Base-by-base conservation (phyloP, 2,329 filamentous ascomycete species). In the Hypoxylon sp. region DNA sequence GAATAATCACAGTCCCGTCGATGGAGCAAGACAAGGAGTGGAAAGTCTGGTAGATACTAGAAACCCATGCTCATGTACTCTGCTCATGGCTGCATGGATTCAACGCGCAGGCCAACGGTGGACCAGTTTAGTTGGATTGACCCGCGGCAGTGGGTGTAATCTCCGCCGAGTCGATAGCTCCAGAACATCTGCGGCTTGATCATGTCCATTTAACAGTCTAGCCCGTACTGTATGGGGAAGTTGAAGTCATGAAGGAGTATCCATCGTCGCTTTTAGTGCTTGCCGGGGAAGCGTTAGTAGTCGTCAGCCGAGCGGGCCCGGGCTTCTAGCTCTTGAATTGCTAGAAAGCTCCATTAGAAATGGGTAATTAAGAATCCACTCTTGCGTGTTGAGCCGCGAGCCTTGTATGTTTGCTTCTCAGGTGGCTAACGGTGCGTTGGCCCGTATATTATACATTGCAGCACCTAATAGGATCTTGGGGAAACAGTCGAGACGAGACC, bases 81-180 rank as follows among this genome's bases (percentile, higher is more conserved):
- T 43, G 62, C 70, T 71, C 70, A 72, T 68, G 61, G 62, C 59
- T 63, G 39, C 68, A 70, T 70, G 68, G 65, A 53, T 68, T 68
- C 53, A 54, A 47, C 41, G 50, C 55, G 47, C 61, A 59, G 53
- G 23, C 54, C 60, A 57, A 50, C 59, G 48, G 12, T 37, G 56
- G 52, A 67, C 69, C 67, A 68, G 67, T 58, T 41, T 41, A 11
- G 65, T 63, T 78, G 74, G 74, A 73, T 69, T 67, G 75, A 79
- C 76, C 77, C 76, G 70, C 71, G 74, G 75, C 70, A 73, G 75
- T 78, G 77, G 76, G 59, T 71, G 72, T 77, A 79, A 74, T 75
- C 68, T 74, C 68, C 69, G 70, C 51, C 61, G 54, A 69, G 55
- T 71, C 60, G 59, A 67, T 67, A 67, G 63, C 63, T 63, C 59